phyloP scores from a whole-genome alignment of 2,329 filamentous ascomycete species.

The Ustulina deusta region DNA sequence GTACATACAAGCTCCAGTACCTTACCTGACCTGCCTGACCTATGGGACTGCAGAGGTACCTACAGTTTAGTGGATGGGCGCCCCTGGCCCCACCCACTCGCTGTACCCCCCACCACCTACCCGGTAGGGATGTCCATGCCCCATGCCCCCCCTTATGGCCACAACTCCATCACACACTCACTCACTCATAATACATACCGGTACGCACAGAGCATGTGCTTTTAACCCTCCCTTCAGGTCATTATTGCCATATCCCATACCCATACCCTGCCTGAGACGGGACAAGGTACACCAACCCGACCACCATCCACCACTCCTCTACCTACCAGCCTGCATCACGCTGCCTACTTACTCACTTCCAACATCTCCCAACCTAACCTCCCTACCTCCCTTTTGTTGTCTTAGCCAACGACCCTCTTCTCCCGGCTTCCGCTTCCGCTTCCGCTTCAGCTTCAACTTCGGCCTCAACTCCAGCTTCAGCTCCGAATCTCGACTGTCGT shows the following conservation, averaged over 20 bases:
- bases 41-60: conserved; percentile 6
- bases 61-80: neutral
- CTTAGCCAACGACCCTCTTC: neutral
- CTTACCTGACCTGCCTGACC: neutral
- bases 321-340: neutral
- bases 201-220: conserved; percentile 36
- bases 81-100: conserved; percentile 27
- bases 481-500: conserved; percentile 14
- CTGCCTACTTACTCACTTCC: too few species aligned
- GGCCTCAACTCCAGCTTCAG: neutral
- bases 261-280: conserved; percentile 19
- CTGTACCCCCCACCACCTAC: neutral
- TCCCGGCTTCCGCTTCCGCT: conserved; percentile 20
- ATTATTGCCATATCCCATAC: conserved; percentile 33
- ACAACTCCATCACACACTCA: conserved; percentile 18
- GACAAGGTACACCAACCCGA: conserved; percentile 13
- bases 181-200: conserved; percentile 6
- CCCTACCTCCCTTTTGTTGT: neutral
- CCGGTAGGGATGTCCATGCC: neutral
- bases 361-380: neutral
- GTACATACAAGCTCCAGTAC: too few species aligned
- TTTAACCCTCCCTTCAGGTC: conserved; percentile 8
- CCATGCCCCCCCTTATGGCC: conserved; percentile 19
- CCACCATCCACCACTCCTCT: conserved; percentile 5
- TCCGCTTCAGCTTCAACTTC: neutral